A percentile compares a stretch with the other conserved stretches of the same genome.
Conservation (phyloP, 805 yeast genomes). For the Candida silvatica region DNA sequence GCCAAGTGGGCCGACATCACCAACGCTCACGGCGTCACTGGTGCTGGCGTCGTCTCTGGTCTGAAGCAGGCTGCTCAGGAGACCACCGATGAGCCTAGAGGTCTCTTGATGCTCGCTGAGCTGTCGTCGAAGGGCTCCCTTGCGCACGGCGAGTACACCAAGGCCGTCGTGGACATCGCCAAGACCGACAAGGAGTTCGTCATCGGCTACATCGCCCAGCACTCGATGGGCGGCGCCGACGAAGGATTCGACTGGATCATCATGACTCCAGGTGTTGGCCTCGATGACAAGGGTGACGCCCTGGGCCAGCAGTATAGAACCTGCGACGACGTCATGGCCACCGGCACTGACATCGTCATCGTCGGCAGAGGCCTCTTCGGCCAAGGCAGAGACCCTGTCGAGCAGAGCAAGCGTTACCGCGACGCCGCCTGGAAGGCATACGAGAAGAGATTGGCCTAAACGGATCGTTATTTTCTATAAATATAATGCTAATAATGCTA, state of each 20-base stretch:
- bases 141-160: constrained; percentile 88
- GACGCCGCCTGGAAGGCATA: constrained; percentile 96
- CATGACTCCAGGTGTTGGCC: constrained; percentile 98
- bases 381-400: constrained; percentile 84
- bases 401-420: constrained; percentile 82
- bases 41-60: constrained; percentile 87
- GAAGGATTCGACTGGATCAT: constrained; percentile 93
- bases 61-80: constrained; percentile 73
- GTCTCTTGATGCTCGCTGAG: constrained; percentile 91
- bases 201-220: constrained; percentile 94
- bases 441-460: constrained; percentile 27
- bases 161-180: constrained; percentile 79
- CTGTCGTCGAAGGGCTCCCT: constrained; percentile 88
- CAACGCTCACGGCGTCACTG: constrained; percentile 96
- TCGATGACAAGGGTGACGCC: constrained; percentile 93
- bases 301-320: constrained; percentile 96
- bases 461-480: background rate
- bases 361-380: constrained; percentile 98
- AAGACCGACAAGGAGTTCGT: constrained; percentile 82
- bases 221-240: constrained; percentile 71
- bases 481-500: too few species aligned
- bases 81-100: constrained; percentile 71
- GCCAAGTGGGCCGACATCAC: constrained; percentile 96
- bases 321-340: constrained; percentile 70
- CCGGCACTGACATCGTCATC: constrained; percentile 91